Evolutionary conservation across 768 basidiomycete genomes (phyloP).

Genomic region (Macrolepiota albuminosa): DNA sequence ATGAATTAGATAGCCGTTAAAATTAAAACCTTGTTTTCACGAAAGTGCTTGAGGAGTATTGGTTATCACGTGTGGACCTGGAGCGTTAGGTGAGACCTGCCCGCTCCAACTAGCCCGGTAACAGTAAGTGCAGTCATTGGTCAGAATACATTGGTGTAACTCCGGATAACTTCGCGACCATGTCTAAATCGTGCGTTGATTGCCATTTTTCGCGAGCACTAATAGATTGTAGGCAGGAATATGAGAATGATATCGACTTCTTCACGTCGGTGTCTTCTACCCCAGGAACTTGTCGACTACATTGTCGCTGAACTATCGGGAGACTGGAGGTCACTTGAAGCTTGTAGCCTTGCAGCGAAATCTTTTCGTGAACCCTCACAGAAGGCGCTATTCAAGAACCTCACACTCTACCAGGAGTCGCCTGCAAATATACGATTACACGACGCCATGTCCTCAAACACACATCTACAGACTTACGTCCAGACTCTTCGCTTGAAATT

Average conservation of each 20-base stretch:
- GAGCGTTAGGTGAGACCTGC: no score
- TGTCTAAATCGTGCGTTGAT: neutral
- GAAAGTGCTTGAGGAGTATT: no score
- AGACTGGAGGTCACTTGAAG: slow-evolving; percentile 3
- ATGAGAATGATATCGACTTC: neutral
- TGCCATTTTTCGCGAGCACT: neutral
- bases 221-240: neutral
- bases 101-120: no score
- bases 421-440: neutral
- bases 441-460: slow-evolving; percentile 1
- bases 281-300: slow-evolving; percentile 3
- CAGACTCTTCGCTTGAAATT: neutral
- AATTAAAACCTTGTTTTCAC: no score
- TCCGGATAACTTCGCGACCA: neutral
- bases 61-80: no score
- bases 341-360: neutral
- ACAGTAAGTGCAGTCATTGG: no score
- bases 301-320: slow-evolving; percentile 6
- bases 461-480: neutral
- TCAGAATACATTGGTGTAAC: no score
- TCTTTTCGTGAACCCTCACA: slow-evolving; percentile 2
- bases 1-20: no score
- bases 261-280: neutral
- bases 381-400: neutral
- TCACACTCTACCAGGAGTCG: neutral